Conservation (phyloP, 2,329 filamentous ascomycete genomes). For the Clonostachys chloroleuca region DNA sequence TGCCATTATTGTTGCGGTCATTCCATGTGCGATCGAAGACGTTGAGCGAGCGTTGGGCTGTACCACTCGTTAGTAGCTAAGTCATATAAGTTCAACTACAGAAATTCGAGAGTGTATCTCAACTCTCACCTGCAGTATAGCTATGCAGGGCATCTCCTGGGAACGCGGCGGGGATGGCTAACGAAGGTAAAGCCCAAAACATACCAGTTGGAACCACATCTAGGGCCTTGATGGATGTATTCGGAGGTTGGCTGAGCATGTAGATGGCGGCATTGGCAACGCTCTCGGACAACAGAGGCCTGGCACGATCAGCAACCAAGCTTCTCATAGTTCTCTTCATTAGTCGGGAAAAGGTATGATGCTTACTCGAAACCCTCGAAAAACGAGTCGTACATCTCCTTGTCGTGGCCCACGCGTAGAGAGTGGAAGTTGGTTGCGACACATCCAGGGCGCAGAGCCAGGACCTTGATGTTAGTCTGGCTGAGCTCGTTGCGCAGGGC, state of each 20-base stretch:
- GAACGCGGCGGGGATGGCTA: too few species aligned
- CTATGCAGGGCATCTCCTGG: too few species aligned
- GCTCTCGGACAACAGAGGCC: conserved; percentile 32
- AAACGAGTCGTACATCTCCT: conserved; percentile 32
- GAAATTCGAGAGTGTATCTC: too few species aligned
- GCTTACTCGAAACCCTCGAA: conserved; percentile 31
- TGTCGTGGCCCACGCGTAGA: conserved; percentile 36
- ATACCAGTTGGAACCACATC: conserved; percentile 35
- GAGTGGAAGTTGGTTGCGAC: conserved; percentile 43
- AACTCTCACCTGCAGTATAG: too few species aligned
- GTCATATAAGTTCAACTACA: too few species aligned
- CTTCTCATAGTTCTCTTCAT: too few species aligned
- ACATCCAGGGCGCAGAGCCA: conserved; percentile 39
- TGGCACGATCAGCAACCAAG: too few species aligned
- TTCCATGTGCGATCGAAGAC: conserved; percentile 22
- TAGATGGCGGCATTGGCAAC: conserved; percentile 34
- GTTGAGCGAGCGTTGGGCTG: conserved; percentile 19
- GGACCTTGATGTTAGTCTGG: conserved; percentile 39
- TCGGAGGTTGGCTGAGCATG: conserved; percentile 29
- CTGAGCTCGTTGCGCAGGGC: conserved; percentile 38
- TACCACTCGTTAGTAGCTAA: too few species aligned
- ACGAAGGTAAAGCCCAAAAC: too few species aligned
- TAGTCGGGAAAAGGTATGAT: too few species aligned
- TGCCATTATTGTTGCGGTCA: not conserved
- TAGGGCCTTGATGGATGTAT: conserved; percentile 34